Conservation (phyloP, 2,329 filamentous ascomycete genomes). For the Diaporthe vexans region DNA sequence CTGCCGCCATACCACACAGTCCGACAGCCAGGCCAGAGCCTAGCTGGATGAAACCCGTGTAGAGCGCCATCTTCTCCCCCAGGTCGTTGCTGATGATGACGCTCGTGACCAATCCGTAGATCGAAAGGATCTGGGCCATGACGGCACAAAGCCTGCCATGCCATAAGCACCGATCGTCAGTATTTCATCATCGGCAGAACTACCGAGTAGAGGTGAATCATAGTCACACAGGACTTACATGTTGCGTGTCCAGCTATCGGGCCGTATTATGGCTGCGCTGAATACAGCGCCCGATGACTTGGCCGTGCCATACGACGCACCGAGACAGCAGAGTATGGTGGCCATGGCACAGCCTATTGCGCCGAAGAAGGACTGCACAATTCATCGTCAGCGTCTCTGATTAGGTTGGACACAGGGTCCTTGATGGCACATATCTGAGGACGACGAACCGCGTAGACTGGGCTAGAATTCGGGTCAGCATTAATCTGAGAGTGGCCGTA, state of each 20-base stretch:
- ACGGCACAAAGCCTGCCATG: constrained; percentile 65
- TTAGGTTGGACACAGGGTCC: background rate
- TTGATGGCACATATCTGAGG: background rate
- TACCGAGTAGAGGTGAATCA: background rate
- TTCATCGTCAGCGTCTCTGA: background rate
- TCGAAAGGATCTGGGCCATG: constrained; percentile 99
- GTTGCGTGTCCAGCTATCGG: constrained; percentile 65
- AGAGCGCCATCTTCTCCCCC: constrained; percentile 77
- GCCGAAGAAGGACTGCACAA: constrained; percentile 84
- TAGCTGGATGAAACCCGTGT: constrained; percentile 87
- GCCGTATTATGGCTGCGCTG: constrained; percentile 96
- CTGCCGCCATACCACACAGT: constrained; percentile 85
- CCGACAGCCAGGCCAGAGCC: constrained; percentile 86
- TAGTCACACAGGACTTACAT: constrained; percentile 7
- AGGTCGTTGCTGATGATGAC: constrained; percentile 87
- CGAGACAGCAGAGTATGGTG: constrained; percentile 66
- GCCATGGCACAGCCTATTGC: constrained; percentile 89
- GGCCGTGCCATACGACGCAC: constrained; percentile 97
- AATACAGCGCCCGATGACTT: constrained; percentile 99
- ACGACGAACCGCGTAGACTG: constrained; percentile 12
- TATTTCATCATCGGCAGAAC: background rate
- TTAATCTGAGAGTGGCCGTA: too few species aligned
- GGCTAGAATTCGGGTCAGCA: background rate
- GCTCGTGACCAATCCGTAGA: constrained; percentile 92
- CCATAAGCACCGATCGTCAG: background rate